Evolutionary conservation across 2,329 filamentous ascomycete genomes (phyloP).

Genomic region (Fusarium devonianum): DNA sequence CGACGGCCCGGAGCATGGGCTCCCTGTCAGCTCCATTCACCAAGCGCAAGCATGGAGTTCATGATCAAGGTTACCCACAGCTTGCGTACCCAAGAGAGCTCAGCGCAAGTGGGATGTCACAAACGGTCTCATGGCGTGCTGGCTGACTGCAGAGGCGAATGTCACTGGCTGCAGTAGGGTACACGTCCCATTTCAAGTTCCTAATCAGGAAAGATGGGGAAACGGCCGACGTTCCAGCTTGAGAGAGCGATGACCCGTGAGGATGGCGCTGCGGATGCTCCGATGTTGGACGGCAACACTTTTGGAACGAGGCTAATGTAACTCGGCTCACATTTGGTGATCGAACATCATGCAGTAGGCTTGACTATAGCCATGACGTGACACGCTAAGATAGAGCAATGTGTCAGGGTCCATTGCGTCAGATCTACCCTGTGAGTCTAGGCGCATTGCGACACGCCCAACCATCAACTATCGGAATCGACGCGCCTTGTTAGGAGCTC

Average conservation of each 20-base stretch:
- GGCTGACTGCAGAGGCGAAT: slow-evolving; percentile 7
- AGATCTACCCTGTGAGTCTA: slow-evolving; percentile 17
- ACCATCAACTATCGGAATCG: background rate
- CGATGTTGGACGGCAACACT: slow-evolving; percentile 2
- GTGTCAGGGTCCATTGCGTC: slow-evolving; percentile 35
- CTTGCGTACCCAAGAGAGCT: slow-evolving; percentile 10
- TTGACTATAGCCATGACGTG: too few relatives aligned
- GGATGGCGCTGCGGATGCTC: slow-evolving; percentile 10
- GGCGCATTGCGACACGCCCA: slow-evolving; percentile 24
- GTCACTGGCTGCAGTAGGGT: slow-evolving; percentile 4
- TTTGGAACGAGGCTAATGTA: slow-evolving; percentile 3
- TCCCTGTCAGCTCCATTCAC: slow-evolving; percentile 14
- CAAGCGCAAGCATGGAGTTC: slow-evolving; percentile 17
- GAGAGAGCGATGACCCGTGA: slow-evolving; percentile 27
- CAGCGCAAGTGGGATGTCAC: slow-evolving; percentile 17
- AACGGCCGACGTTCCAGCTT: slow-evolving; percentile 25
- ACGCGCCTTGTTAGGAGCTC: slow-evolving; percentile 4
- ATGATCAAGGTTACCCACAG: slow-evolving; percentile 14
- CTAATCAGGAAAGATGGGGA: slow-evolving; percentile 27
- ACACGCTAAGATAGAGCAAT: slow-evolving; percentile 34
- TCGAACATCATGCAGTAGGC: too few relatives aligned
- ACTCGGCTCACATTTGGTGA: too few relatives aligned
- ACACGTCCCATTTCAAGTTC: slow-evolving; percentile 30
- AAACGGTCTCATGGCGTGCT: slow-evolving; percentile 22
- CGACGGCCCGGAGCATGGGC: slow-evolving; percentile 36